These are phyloP conservation scores for Colletotrichum lentis DNA, from an alignment of 2,329 filamentous ascomycete species.

Conservation along the genomic window DNA sequence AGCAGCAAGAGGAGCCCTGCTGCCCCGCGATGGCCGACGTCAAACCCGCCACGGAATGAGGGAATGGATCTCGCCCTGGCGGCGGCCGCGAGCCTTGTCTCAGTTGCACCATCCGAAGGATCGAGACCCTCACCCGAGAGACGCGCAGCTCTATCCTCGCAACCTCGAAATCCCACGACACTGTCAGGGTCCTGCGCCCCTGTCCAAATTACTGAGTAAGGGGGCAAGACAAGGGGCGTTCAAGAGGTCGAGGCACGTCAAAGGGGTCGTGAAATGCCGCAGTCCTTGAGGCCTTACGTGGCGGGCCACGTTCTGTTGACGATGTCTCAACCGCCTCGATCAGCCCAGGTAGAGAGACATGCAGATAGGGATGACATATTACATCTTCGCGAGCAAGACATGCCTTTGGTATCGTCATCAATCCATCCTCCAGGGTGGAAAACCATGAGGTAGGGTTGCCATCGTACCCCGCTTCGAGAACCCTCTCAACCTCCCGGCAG, in stretches of 20 bases:
- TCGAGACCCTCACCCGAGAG: conserved; percentile 11
- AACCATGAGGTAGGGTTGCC: conserved; percentile 2
- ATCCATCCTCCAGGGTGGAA: neutral
- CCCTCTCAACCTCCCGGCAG: neutral
- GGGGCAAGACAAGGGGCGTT: conserved; percentile 13
- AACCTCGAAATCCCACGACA: neutral
- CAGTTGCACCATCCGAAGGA: conserved; percentile 21
- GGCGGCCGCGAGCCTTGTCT: conserved; percentile 22
- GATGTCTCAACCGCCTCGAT: conserved; percentile 15
- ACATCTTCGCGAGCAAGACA: conserved; percentile 20
- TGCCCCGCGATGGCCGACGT: conserved; percentile 10
- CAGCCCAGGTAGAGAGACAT: conserved; percentile 7
- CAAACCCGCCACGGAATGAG: conserved; percentile 1
- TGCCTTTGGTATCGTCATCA: conserved; percentile 21
- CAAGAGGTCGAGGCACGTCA: neutral
- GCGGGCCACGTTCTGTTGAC: conserved; percentile 27
- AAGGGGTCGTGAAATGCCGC: conserved; percentile 3
- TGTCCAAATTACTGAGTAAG: conserved; percentile 16
- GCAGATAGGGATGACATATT: neutral
- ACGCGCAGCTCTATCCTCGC: conserved; percentile 1
- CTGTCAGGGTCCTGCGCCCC: conserved; percentile 20
- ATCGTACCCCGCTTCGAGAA: conserved; percentile 19
- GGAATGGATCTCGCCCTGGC: conserved; percentile 1
- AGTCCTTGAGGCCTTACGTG: neutral
- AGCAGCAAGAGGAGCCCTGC: neutral